These are phyloP conservation scores for Histomonas meleagridis DNA, from an alignment of 208 protist genomes.

Conservation along the genomic window DNA sequence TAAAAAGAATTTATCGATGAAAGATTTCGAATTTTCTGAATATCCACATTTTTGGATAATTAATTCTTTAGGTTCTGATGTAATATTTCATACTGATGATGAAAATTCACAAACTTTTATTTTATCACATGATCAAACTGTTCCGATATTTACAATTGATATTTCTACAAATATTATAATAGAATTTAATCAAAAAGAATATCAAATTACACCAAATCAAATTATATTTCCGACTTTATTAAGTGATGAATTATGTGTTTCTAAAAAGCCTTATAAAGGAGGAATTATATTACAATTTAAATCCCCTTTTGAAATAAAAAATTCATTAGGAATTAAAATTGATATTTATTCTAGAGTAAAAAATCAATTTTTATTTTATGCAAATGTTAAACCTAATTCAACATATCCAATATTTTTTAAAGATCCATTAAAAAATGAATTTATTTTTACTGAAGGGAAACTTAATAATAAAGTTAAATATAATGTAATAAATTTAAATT, in stretches of 20 bases:
- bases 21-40: neutral
- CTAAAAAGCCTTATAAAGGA: neutral
- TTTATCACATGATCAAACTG: too few relatives aligned
- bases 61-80: neutral
- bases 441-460: neutral
- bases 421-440: neutral
- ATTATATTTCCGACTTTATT: neutral
- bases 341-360: neutral
- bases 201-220: neutral
- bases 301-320: neutral
- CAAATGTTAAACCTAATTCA: neutral
- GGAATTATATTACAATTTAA: neutral
- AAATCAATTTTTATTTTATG: neutral
- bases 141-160: neutral
- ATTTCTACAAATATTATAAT: neutral
- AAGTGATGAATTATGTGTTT: neutral
- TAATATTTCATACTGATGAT: too few relatives aligned
- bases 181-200: neutral
- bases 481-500: neutral
- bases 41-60: neutral
- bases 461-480: neutral
- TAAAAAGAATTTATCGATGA: neutral
- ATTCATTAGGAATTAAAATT: neutral
- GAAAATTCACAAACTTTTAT: too few relatives aligned
- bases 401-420: neutral